A percentile compares a stretch with the other conserved stretches of the same genome.
Evolutionary conservation across 768 basidiomycete genomes (phyloP).

Genomic region (Auricularia heimuer): DNA sequence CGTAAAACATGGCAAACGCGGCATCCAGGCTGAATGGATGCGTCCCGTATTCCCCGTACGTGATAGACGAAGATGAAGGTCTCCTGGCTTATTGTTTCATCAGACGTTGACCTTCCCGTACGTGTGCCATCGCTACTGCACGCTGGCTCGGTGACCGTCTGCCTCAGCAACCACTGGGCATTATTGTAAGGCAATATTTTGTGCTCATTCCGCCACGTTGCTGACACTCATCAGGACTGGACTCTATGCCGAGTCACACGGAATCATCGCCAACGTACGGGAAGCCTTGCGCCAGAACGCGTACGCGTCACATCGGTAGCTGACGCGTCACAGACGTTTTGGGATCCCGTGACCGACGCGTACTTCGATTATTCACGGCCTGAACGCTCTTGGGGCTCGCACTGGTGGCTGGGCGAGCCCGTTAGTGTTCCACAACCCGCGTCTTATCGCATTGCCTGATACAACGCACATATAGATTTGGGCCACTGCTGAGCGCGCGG

Average conservation of each 20-base stretch:
- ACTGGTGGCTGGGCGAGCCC: constrained; percentile 88
- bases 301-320: neutral
- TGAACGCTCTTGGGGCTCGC: constrained; percentile 50
- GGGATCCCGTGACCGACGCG: constrained; percentile 53
- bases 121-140: constrained; percentile 23
- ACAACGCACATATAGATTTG: constrained; percentile 51
- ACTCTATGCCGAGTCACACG: constrained; percentile 80
- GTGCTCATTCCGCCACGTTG: constrained; percentile 5
- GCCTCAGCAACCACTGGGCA: constrained; percentile 75
- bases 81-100: neutral
- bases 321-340: constrained; percentile 58
- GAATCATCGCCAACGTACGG: constrained; percentile 76
- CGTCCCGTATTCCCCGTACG: constrained; percentile 78
- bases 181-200: constrained; percentile 45
- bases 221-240: constrained; percentile 54
- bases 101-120: constrained; percentile 87
- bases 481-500: constrained; percentile 73
- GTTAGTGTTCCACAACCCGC: constrained; percentile 33
- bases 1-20: constrained; percentile 68
- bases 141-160: neutral
- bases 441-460: neutral
- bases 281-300: constrained; percentile 13
- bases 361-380: constrained; percentile 66
- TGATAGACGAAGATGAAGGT: neutral
- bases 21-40: constrained; percentile 82